Conservation (phyloP, 768 basidiomycete species). For the Leccinum disarticulatum region DNA sequence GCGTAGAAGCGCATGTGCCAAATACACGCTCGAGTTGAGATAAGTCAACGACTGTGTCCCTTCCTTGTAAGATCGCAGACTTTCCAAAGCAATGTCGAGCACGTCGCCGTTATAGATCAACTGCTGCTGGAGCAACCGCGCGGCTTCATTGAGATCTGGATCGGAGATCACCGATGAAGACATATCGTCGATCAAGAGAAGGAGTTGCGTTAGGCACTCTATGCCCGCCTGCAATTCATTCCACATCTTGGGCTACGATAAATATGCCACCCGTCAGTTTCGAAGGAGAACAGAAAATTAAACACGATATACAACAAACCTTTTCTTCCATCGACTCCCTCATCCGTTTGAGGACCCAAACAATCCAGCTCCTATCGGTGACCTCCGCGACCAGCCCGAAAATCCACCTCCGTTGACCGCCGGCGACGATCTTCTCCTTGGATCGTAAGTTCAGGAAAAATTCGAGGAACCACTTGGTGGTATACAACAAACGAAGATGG, state of each 20-base stretch:
- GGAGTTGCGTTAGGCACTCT: conserved; percentile 89
- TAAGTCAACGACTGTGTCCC: conserved; percentile 79
- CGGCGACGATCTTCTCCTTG: conserved; percentile 35
- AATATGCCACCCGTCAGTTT: conserved; percentile 13
- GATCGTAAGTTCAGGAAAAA: conserved; percentile 68
- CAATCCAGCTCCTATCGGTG: conserved; percentile 82
- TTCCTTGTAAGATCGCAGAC: conserved; percentile 74
- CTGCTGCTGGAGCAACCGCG: conserved; percentile 81
- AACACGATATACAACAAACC: conserved; percentile 42
- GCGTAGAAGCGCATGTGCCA: conserved; percentile 80
- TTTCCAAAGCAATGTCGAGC: conserved; percentile 82
- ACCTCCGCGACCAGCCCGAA: conserved; percentile 83
- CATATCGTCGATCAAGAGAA: conserved; percentile 88
- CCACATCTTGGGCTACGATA: conserved; percentile 83
- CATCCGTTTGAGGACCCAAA: conserved; percentile 91
- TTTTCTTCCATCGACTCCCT: conserved; percentile 88
- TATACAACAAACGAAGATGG: conserved; percentile 81
- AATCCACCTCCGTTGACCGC: conserved; percentile 44
- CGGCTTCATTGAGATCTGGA: conserved; percentile 61
- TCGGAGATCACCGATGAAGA: conserved; percentile 45
- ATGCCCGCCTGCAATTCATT: conserved; percentile 92
- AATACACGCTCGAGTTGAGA: conserved; percentile 81
- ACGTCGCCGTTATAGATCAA: conserved; percentile 95
- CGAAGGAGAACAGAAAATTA: conserved; percentile 1
- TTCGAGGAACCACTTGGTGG: conserved; percentile 90